Evolutionary conservation across 192 early-diverging fungal species (phyloP).

Genomic region (Gorgonomyces haynaldii): DNA sequence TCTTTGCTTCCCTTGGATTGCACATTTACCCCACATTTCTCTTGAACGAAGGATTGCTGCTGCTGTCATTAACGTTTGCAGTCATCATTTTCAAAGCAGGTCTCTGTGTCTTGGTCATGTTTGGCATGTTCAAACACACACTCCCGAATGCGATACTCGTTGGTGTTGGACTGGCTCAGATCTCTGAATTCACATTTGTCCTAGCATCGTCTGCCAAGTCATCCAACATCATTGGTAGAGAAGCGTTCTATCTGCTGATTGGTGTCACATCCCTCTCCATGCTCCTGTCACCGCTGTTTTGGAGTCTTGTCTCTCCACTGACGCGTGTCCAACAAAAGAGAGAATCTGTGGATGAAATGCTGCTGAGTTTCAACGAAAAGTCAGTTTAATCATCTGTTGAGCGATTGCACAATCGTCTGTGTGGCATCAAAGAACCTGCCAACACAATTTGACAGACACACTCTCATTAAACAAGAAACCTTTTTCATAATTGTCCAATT

Average conservation of each 20-base stretch:
- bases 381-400: too few relatives aligned
- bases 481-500: too few relatives aligned
- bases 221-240: conserved; percentile 32
- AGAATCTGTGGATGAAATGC: too few relatives aligned
- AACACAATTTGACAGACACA: too few relatives aligned
- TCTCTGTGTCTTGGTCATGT: conserved; percentile 19
- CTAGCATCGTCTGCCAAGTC: conserved; percentile 42
- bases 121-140: conserved; percentile 23
- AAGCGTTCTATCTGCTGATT: conserved; percentile 42
- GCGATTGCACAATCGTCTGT: too few relatives aligned
- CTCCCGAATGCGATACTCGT: conserved; percentile 20
- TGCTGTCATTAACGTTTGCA: conserved; percentile 27
- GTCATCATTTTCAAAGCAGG: conserved; percentile 39
- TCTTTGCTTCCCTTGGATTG: conserved; percentile 47
- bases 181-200: conserved; percentile 49
- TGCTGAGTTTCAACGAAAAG: too few relatives aligned
- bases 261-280: conserved; percentile 37
- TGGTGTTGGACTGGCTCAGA: conserved; percentile 41
- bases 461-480: too few relatives aligned
- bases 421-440: too few relatives aligned
- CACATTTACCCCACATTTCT: conserved; percentile 50
- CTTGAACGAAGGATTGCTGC: conserved; percentile 29
- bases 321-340: too few relatives aligned
- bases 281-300: conserved; percentile 38
- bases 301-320: too few relatives aligned